These are phyloP conservation scores for Fraxinus latifolia DNA, from an alignment of 305 asterid genomes.

Conservation along the genomic window DNA sequence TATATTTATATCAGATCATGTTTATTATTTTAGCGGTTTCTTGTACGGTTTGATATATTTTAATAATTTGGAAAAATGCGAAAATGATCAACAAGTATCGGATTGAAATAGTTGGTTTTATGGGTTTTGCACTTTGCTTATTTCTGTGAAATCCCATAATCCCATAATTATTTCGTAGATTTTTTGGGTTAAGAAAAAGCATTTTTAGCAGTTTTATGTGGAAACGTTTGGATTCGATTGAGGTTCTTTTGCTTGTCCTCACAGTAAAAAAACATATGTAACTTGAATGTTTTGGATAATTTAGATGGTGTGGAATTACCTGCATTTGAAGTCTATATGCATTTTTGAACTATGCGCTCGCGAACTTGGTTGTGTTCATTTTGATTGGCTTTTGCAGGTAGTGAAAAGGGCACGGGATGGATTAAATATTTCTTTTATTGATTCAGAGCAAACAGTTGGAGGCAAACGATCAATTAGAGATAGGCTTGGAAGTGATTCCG, in stretches of 20 bases:
- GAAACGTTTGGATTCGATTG: neutral
- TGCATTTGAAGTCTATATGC: conserved; percentile 7
- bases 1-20: neutral
- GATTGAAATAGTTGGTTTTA: neutral
- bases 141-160: neutral
- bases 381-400: conserved; percentile 44
- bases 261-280: neutral
- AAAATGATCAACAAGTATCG: neutral
- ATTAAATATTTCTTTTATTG: conserved; percentile 29
- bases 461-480: conserved; percentile 69
- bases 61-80: neutral
- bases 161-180: too few relatives aligned
- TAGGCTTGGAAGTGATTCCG: conserved; percentile 60
- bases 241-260: neutral
- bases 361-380: neutral
- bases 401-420: conserved; percentile 58
- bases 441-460: conserved; percentile 45
- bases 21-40: neutral
- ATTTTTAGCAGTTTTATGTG: neutral
- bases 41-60: neutral
- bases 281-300: neutral
- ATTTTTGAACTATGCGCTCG: neutral
- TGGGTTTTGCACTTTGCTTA: neutral
- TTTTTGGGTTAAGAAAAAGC: too few relatives aligned
- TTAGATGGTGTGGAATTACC: conserved; percentile 6